phyloP scores from a whole-genome alignment of 169 alveolate genomes.

The Plasmodium cynomolgi region DNA sequence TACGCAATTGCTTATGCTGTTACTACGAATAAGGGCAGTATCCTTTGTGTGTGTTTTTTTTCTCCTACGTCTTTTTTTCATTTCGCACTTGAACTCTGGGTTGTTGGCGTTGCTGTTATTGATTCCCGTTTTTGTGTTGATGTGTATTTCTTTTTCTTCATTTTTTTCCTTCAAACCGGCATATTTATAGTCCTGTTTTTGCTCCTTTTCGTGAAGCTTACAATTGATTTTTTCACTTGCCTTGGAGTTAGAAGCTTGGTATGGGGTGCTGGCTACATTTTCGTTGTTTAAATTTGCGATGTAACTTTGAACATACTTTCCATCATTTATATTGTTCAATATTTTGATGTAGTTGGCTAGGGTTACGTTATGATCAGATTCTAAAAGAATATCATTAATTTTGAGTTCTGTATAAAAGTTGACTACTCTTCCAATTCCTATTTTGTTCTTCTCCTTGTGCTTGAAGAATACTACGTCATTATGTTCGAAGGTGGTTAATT shows the following conservation, averaged over 20 bases:
- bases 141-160: not conserved
- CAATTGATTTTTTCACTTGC: not conserved
- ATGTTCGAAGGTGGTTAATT: conserved; percentile 12
- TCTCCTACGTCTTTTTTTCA: not conserved
- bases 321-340: conserved; percentile 37
- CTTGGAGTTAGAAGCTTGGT: not conserved
- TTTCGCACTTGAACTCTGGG: not conserved
- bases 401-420: conserved; percentile 45
- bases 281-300: not conserved
- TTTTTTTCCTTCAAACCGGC: not conserved
- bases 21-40: not conserved
- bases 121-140: not conserved
- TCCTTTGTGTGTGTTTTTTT: not conserved
- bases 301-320: conserved; percentile 30
- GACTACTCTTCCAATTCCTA: conserved; percentile 58
- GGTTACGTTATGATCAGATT: not conserved
- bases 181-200: not conserved
- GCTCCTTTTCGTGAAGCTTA: not conserved
- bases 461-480: conserved; percentile 62
- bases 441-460: conserved; percentile 35
- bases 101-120: not conserved
- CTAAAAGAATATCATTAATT: conserved; percentile 6
- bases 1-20: not conserved
- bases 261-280: not conserved
- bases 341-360: conserved; percentile 17